Percentiles rank a stretch among this genome's conserved stretches.
Conservation (phyloP, 257 asterid genomes). For the Solanum appendiculatum region DNA sequence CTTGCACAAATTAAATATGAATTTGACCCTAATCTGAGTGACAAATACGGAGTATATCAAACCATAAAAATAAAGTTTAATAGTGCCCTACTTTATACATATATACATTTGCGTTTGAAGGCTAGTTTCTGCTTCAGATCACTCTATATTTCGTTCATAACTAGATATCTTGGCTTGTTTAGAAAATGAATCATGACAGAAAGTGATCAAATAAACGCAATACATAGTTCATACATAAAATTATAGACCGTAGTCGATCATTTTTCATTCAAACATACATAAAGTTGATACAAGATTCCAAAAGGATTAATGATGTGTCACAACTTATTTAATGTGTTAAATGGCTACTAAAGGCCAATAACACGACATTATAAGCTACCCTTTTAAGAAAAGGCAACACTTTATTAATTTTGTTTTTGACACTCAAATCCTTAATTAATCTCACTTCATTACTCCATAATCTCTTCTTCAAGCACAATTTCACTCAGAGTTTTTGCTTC, state of each 20-base stretch:
- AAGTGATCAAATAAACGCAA: neutral
- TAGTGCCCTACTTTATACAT: too few species aligned
- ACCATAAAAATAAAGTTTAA: too few species aligned
- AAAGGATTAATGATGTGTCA: neutral
- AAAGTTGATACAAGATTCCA: neutral
- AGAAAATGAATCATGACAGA: too few species aligned
- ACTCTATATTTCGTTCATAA: too few species aligned
- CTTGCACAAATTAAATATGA: too few species aligned
- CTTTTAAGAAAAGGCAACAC: neutral
- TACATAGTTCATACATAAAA: neutral
- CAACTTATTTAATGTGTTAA: neutral
- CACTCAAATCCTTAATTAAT: neutral
- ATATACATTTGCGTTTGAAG: too few species aligned
- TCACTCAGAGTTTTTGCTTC: neutral
- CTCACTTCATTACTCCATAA: neutral
- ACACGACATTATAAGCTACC: neutral
- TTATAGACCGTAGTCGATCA: neutral
- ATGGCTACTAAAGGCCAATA: neutral
- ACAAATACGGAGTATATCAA: too few species aligned
- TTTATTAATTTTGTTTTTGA: neutral
- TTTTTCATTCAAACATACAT: neutral
- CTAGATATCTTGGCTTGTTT: too few species aligned
- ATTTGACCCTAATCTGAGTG: too few species aligned
- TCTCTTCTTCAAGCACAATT: neutral
- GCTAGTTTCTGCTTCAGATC: too few species aligned